Base-by-base conservation (phyloP, 768 basidiomycete species). In the Suillus cothurnatus region DNA sequence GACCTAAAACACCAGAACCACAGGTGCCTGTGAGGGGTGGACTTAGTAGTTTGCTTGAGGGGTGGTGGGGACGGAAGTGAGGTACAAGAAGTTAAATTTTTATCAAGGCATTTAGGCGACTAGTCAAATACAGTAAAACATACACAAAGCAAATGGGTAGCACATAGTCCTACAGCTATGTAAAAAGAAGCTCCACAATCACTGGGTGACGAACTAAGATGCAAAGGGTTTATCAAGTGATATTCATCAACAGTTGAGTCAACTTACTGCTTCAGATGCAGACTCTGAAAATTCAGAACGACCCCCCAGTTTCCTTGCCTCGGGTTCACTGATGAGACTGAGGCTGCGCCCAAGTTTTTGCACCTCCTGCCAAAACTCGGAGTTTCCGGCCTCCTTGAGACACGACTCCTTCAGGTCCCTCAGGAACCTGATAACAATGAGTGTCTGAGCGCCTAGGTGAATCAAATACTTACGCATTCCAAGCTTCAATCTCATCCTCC, bases 401-500 rank as follows among this genome's bases (percentile, higher is more conserved):
- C 91, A 93, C 15, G 80, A 83, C 15, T 81, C 71, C 69, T 86
- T 88, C 23, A 94, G 76, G 26, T 86, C 80, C 17, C 72, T 75
- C 55, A 94, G 66, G 72, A 93, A 92, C 19, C 92, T 93, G 61
- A 6, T 38, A 55, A 61, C 26, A 55, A 28, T 61, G 34, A 61
- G 58, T 5, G 59, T 55, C 47, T 34, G 47, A 61, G 53, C 28
- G 19, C 45, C 6, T 19, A 26, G 17, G 19, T 7, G 12, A 60
- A 34, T n/a, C 49, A 36, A 34, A 61, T 23, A 80, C 85, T 69
- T 68, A 90, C 89, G 72, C 77, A 76, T 95, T 94, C 93, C 93
- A 95, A 38, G 85, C 85, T 53, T 91, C 89, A 43, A 94, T 85
- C 74, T 94, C 92, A 74, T 94, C 91, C 77, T 94, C 91, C 79